Conservation (phyloP, 352 stramenopile genomes). For the Phytopythium helicoides region DNA sequence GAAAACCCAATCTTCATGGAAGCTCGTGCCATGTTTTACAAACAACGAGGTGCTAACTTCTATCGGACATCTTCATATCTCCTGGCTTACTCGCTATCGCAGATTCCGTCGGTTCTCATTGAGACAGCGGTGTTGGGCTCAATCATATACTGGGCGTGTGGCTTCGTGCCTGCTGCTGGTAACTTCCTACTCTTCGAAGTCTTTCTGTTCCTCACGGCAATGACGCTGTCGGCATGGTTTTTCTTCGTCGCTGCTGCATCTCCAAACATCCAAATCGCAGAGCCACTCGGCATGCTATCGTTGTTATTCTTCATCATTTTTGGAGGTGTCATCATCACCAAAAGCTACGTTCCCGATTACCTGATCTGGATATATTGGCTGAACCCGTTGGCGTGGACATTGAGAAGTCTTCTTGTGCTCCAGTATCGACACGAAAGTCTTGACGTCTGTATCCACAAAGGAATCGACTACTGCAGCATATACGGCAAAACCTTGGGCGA, state of each 20-base stretch:
- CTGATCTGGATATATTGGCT: conserved; percentile 42
- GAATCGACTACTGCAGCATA: conserved; percentile 24
- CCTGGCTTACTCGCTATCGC: conserved; percentile 34
- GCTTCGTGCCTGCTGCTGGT: conserved; percentile 26
- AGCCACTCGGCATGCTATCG: conserved; percentile 41
- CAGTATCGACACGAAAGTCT: conserved; percentile 32
- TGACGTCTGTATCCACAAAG: conserved; percentile 31
- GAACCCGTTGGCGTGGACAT: conserved; percentile 37
- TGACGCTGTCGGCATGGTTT: conserved; percentile 40
- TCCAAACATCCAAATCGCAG: conserved; percentile 35
- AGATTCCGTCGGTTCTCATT: conserved; percentile 37
- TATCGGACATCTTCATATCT: conserved; percentile 69
- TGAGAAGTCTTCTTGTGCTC: conserved; percentile 27
- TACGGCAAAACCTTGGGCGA: conserved; percentile 31
- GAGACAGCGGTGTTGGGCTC: conserved; percentile 75
- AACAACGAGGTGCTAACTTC: conserved; percentile 34
- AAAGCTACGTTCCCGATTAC: conserved; percentile 42
- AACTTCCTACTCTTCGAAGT: conserved; percentile 38
- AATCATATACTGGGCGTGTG: conserved; percentile 81
- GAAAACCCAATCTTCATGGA: conserved; percentile 77
- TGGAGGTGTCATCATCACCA: conserved; percentile 43
- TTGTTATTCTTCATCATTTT: conserved; percentile 49
- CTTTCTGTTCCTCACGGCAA: conserved; percentile 38
- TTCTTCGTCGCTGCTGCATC: conserved; percentile 35
- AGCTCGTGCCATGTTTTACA: conserved; percentile 50